phyloP scores from a whole-genome alignment of 2,329 filamentous ascomycete genomes.

The Cladosporium sp. region DNA sequence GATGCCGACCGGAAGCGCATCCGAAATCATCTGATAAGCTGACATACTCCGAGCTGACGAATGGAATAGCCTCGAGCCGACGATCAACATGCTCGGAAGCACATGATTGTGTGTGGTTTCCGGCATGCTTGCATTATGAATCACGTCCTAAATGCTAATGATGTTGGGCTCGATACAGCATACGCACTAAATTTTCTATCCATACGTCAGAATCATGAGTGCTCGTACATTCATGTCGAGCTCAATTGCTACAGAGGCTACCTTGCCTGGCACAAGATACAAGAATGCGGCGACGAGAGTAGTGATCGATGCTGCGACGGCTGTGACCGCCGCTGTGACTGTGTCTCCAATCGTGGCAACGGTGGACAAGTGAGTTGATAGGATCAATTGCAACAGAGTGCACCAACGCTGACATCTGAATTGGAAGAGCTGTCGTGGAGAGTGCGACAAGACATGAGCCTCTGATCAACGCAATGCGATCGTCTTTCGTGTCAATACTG shows the following conservation, averaged over 20 bases:
- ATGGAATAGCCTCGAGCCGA: neutral
- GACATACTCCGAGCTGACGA: neutral
- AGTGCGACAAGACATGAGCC: conserved; percentile 22
- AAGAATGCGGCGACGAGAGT: conserved; percentile 1
- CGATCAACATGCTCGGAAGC: neutral
- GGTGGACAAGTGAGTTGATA: conserved; percentile 26
- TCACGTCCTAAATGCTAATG: neutral
- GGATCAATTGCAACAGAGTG: neutral
- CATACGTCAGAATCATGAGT: neutral
- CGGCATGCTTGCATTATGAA: neutral
- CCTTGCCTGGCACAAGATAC: neutral
- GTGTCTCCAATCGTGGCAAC: conserved; percentile 28
- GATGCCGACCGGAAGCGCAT: neutral
- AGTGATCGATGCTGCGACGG: conserved; percentile 23
- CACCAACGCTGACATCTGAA: neutral
- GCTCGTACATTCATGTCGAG: neutral
- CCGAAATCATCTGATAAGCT: neutral
- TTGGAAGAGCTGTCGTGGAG: conserved; percentile 27
- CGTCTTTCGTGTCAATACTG: conserved; percentile 17
- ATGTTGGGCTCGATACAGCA: neutral
- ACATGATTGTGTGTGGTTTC: neutral
- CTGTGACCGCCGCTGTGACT: conserved; percentile 25
- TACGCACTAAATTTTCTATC: neutral
- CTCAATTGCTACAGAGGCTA: neutral
- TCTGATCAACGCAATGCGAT: conserved; percentile 19